Evolutionary conservation across 495 filamentous ascomycete genomes (phyloP).

Genomic region (Gamarada debralockiae): DNA sequence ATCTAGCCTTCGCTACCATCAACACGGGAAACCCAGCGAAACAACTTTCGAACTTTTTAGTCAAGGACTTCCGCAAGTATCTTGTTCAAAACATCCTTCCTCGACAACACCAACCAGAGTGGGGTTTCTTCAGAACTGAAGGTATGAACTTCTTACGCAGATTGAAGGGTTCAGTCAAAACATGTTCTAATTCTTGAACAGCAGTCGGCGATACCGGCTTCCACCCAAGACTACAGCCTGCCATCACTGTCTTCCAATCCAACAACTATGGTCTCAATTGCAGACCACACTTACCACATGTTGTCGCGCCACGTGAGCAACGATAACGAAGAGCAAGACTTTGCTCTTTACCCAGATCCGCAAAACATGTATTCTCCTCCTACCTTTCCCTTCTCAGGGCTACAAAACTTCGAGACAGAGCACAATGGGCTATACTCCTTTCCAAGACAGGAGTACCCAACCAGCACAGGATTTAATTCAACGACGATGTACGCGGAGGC

Average conservation of each 20-base stretch:
- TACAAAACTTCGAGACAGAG: constrained; percentile 18
- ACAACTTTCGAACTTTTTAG: background rate
- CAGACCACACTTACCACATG: constrained; percentile 21
- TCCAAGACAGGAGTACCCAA: constrained; percentile 18
- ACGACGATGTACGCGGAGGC: constrained; percentile 20
- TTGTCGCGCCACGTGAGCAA: constrained; percentile 20
- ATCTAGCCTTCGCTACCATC: constrained; percentile 12
- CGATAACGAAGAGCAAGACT: constrained; percentile 24
- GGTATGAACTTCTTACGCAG: constrained; percentile 8
- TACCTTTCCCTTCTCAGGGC: constrained; percentile 13
- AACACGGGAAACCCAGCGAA: background rate
- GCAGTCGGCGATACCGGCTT: constrained; percentile 20
- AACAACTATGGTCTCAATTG: constrained; percentile 21
- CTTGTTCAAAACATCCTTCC: background rate
- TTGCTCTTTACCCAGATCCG: constrained; percentile 25
- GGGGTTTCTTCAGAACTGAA: constrained; percentile 7
- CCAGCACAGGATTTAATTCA: constrained; percentile 12
- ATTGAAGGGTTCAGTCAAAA: background rate
- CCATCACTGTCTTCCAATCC: constrained; percentile 11
- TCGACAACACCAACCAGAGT: constrained; percentile 2
- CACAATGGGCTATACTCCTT: constrained; percentile 12
- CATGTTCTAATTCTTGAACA: background rate
- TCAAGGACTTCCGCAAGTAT: background rate
- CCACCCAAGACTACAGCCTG: constrained; percentile 14
- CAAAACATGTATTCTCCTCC: constrained; percentile 16